phyloP scores from a whole-genome alignment of 345 rosid genomes.

The Dovyalis caffra region DNA sequence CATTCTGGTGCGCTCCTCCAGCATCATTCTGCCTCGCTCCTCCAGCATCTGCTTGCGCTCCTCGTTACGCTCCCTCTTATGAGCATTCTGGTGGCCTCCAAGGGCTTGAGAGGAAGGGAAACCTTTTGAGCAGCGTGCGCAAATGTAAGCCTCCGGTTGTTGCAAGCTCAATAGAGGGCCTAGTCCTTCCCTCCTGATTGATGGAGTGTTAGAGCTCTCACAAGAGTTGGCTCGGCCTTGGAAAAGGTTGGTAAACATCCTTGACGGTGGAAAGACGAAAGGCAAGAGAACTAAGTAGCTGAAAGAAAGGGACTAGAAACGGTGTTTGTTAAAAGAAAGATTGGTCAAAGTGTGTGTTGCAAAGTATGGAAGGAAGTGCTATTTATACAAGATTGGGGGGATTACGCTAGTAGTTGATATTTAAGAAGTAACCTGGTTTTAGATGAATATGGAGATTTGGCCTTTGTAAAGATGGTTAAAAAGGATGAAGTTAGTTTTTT shows the following conservation, averaged over 20 bases:
- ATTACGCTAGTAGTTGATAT: background rate
- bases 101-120: slow-evolving; percentile 17
- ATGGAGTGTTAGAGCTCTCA: background rate
- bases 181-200: background rate
- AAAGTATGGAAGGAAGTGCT: background rate
- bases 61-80: slow-evolving; percentile 1
- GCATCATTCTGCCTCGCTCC: background rate
- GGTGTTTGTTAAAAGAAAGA: background rate
- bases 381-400: background rate
- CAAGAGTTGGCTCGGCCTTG: background rate
- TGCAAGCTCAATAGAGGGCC: background rate
- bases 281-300: background rate
- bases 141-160: background rate
- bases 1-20: background rate
- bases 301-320: background rate
- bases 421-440: too few species aligned
- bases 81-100: slow-evolving; percentile 26
- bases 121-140: slow-evolving; percentile 16
- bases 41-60: background rate
- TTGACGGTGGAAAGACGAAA: background rate
- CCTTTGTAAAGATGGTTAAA: background rate
- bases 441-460: too few species aligned
- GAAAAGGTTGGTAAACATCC: background rate
- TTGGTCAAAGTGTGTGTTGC: too few species aligned
- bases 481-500: background rate